phyloP scores from a whole-genome alignment of 73 alveolate genomes.

The Stentor roeselii region DNA sequence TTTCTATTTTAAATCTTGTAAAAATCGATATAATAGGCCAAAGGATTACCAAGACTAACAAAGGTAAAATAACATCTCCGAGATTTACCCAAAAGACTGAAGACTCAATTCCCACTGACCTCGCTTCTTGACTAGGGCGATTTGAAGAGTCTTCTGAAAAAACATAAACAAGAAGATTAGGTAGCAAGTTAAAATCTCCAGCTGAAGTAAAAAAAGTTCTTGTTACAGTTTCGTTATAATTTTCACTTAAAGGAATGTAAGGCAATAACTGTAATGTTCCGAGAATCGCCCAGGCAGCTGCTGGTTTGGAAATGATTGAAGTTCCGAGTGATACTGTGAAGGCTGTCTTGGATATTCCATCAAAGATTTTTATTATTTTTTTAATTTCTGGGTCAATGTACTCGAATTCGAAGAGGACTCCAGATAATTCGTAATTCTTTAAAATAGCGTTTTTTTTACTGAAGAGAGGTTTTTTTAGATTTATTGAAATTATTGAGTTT shows the following conservation, averaged over 20 bases:
- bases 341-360: no score
- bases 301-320: not conserved
- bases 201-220: no score
- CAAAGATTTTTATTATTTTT: no score
- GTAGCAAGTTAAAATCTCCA: not conserved
- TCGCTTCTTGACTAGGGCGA: not conserved
- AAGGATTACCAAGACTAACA: not conserved
- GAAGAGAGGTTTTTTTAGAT: no score
- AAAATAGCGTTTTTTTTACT: no score
- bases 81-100: not conserved
- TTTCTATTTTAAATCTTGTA: not conserved
- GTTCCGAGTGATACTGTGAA: not conserved
- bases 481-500: no score
- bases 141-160: not conserved
- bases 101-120: not conserved
- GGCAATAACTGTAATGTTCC: not conserved
- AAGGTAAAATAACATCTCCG: not conserved
- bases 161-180: not conserved
- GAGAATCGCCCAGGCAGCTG: not conserved
- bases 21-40: not conserved
- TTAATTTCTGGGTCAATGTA: no score
- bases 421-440: no score
- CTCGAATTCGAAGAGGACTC: no score
- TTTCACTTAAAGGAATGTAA: not conserved
- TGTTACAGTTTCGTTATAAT: not conserved